These are phyloP conservation scores for Pestalotiopsis sp. DNA, from an alignment of 2,329 filamentous ascomycete species.

Conservation along the genomic window DNA sequence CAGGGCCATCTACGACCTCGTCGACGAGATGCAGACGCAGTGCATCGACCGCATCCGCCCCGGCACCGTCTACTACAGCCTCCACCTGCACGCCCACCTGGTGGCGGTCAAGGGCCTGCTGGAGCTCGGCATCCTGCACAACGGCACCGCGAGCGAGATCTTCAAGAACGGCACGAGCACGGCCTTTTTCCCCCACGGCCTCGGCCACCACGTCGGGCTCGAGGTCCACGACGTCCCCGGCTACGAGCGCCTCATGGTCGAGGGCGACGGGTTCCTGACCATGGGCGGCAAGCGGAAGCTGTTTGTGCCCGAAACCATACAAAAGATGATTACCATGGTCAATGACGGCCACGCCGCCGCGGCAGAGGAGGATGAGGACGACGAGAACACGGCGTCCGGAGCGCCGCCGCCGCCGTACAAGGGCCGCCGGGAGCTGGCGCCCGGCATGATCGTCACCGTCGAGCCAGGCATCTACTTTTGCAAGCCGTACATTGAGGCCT, in stretches of 20 bases:
- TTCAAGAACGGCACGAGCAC: constrained; percentile 54
- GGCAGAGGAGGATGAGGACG: not conserved
- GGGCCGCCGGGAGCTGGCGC: constrained; percentile 47
- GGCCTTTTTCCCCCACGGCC: constrained; percentile 69
- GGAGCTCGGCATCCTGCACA: constrained; percentile 71
- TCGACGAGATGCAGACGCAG: constrained; percentile 78
- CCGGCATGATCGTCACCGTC: constrained; percentile 75
- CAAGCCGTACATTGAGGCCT: constrained; percentile 71
- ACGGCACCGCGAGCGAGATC: constrained; percentile 59
- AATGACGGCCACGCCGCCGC: not conserved
- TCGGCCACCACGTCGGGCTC: constrained; percentile 68
- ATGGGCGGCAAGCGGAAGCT: constrained; percentile 30
- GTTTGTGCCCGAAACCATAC: constrained; percentile 31
- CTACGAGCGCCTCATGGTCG: constrained; percentile 9
- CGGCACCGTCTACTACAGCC: constrained; percentile 69
- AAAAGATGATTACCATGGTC: constrained; percentile 33
- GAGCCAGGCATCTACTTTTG: constrained; percentile 84
- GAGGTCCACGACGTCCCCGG: constrained; percentile 59
- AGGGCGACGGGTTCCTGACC: constrained; percentile 2
- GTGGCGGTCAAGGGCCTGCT: constrained; percentile 75
- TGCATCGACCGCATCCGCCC: constrained; percentile 72
- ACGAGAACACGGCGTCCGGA: constrained; percentile 11
- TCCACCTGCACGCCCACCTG: constrained; percentile 73
- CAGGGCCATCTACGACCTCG: constrained; percentile 74
- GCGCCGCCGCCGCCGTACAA: constrained; percentile 24